A percentile compares a stretch with the other conserved stretches of the same genome.
phyloP scores from a whole-genome alignment of 23 red algal genomes.

The Gracilaria caudata region DNA sequence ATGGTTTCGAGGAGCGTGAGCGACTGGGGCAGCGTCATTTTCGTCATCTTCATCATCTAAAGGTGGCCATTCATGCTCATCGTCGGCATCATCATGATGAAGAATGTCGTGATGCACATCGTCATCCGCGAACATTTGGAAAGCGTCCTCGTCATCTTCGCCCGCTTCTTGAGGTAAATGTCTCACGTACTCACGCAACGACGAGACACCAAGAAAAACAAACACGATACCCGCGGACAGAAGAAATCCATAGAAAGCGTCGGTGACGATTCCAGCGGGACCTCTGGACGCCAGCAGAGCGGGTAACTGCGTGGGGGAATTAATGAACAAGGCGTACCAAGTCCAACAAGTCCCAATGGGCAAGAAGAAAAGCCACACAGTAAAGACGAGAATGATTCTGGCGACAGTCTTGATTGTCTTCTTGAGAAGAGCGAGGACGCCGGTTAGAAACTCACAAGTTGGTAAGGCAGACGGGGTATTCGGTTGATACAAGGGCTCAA shows the following conservation, averaged over 20 bases:
- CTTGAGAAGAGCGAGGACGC: conserved; percentile 43
- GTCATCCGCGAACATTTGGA: conserved; percentile 45
- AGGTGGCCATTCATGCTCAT: conserved; percentile 4
- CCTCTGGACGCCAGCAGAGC: conserved; percentile 39
- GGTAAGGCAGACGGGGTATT: conserved; percentile 82
- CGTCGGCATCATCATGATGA: conserved; percentile 35
- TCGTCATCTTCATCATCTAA: background rate
- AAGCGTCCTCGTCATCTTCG: conserved; percentile 44
- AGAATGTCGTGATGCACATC: conserved; percentile 9
- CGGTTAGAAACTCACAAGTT: conserved; percentile 71
- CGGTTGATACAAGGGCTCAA: conserved; percentile 82
- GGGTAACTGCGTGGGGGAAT: conserved; percentile 38
- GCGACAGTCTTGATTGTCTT: conserved; percentile 50
- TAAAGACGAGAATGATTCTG: conserved; percentile 68
- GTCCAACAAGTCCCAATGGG: conserved; percentile 86
- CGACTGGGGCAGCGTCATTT: background rate
- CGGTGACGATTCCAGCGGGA: conserved; percentile 53
- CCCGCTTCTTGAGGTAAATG: conserved; percentile 54
- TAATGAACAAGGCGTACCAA: conserved; percentile 81
- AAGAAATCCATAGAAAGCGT: conserved; percentile 81
- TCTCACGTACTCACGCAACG: conserved; percentile 66
- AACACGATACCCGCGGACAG: conserved; percentile 86
- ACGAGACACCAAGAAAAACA: conserved; percentile 77
- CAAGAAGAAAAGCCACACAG: conserved; percentile 82
- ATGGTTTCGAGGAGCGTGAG: conserved; percentile 13